Base-by-base conservation (phyloP, 1,284 basidiomycete genomes). In the Cryptococcus sp. region DNA sequence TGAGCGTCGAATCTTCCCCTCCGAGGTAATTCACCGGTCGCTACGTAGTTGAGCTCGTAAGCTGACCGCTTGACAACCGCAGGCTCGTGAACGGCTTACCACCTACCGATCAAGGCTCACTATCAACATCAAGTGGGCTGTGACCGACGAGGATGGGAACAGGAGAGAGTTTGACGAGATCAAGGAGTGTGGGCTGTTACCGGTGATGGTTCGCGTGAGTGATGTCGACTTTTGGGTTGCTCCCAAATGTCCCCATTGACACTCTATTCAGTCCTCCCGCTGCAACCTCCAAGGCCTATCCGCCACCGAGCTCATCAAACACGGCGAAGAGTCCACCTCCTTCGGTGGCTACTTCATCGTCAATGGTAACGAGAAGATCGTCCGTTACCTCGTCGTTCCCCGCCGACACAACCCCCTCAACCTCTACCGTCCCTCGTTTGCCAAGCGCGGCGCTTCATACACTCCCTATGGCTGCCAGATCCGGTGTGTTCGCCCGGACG, bases 341-440 rank as follows among this genome's bases (percentile, higher is more conserved):
- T 96, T 98, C 73, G 96, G 96, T 46, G 96, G 95, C 28, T 98
- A 98, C 80, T 99, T 98, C 73, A 84, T 99, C 69, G 88, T 99
- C 75, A 99, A 99, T 76, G 96, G 96, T 61, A 98, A 98, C 79
- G 96, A 99, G 80, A 91, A 94, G 79, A 84, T 99, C 65, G 92
- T 99, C 69, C 92, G 96, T 57, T 98, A 94, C 79, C 87, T 78
- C 53, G 71, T 89, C 83, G 74, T 84, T 85, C 68, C 82, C 86
- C 66, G 81, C 79, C 62, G 88, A 87, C 79, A 82, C 81, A 61
- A 86, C 84, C 65, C 85, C 82, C 43, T 89, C 85, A 77, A 78
- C 79, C 44, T 85, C 79, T 74, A 94, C 94, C 76, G 86, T 93
- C 63, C 92, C 85, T 61, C 87, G 86, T 65, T 99, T 92, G 78